A percentile compares a stretch with the other conserved stretches of the same genome.
Evolutionary conservation across 2,329 filamentous ascomycete species (phyloP).

Genomic region (Exophiala bonariae): DNA sequence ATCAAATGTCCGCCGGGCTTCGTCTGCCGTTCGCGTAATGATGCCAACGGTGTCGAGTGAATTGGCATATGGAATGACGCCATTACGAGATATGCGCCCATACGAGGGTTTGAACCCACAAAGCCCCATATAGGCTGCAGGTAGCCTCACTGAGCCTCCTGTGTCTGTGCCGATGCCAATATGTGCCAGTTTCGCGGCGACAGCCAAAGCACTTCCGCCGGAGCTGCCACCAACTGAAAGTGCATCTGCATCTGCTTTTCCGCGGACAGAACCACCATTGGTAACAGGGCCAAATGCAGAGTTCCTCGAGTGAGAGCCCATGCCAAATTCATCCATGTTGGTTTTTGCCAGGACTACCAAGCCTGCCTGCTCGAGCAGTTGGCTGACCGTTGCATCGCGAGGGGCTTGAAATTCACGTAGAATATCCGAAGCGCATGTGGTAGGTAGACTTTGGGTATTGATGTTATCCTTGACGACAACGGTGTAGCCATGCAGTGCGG

Average conservation of each 20-base stretch:
- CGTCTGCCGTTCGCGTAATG: constrained; percentile 57
- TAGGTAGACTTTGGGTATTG: constrained; percentile 62
- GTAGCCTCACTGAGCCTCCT: constrained; percentile 82
- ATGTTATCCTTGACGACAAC: constrained; percentile 79
- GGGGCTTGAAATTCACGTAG: constrained; percentile 71
- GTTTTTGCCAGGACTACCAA: constrained; percentile 73
- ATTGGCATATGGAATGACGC: constrained; percentile 89
- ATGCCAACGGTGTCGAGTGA: constrained; percentile 89
- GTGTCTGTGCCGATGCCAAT: constrained; percentile 89
- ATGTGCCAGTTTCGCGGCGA: constrained; percentile 40
- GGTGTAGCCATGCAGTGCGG: constrained; percentile 22
- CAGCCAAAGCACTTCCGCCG: constrained; percentile 86
- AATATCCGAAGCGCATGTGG: constrained; percentile 80
- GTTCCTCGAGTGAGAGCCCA: constrained; percentile 78
- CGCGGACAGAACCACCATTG: constrained; percentile 7
- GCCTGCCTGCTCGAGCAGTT: constrained; percentile 63
- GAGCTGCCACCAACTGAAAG: constrained; percentile 85
- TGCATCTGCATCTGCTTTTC: constrained; percentile 44
- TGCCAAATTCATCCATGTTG: constrained; percentile 94
- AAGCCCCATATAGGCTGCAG: constrained; percentile 80
- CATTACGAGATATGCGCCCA: constrained; percentile 79
- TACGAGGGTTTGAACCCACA: constrained; percentile 92
- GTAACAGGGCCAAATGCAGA: constrained; percentile 67
- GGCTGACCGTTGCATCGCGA: constrained; percentile 78
- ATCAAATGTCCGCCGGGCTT: constrained; percentile 55